Conservation (phyloP, 192 early-diverging fungal genomes). For the Coemansia umbellata region DNA sequence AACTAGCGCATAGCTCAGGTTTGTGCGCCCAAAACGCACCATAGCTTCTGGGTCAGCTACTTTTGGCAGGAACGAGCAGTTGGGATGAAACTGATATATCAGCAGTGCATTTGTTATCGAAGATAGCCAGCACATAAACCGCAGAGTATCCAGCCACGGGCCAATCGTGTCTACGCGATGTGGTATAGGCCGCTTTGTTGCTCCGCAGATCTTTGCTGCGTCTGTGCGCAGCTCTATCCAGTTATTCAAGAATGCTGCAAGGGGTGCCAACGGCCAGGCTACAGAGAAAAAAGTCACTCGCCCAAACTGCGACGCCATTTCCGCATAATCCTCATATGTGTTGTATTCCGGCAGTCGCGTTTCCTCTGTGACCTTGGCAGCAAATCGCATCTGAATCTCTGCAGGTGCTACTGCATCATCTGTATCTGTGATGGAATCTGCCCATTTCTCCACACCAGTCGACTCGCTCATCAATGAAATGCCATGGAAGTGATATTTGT, state of each 20-base stretch:
- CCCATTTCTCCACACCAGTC: constrained; percentile 21
- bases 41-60: constrained; percentile 28
- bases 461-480: neutral
- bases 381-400: constrained; percentile 30
- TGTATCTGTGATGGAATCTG: neutral
- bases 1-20: constrained; percentile 40
- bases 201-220: constrained; percentile 83
- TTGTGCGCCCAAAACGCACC: constrained; percentile 44
- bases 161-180: constrained; percentile 69
- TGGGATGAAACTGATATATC: constrained; percentile 52
- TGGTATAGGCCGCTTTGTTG: constrained; percentile 69
- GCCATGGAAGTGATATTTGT: neutral
- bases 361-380: constrained; percentile 36
- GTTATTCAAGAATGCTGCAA: constrained; percentile 84
- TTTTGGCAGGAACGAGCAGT: constrained; percentile 21
- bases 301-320: constrained; percentile 93
- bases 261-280: constrained; percentile 79
- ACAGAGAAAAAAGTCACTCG: constrained; percentile 81
- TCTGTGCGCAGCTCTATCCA: constrained; percentile 88
- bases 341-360: constrained; percentile 68
- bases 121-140: constrained; percentile 53
- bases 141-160: constrained; percentile 69
- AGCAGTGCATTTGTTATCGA: constrained; percentile 55
- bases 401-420: constrained; percentile 16
- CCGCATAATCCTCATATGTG: constrained; percentile 84